These are phyloP conservation scores for Glonium stellatum DNA, from an alignment of 495 filamentous ascomycete species.

Conservation along the genomic window DNA sequence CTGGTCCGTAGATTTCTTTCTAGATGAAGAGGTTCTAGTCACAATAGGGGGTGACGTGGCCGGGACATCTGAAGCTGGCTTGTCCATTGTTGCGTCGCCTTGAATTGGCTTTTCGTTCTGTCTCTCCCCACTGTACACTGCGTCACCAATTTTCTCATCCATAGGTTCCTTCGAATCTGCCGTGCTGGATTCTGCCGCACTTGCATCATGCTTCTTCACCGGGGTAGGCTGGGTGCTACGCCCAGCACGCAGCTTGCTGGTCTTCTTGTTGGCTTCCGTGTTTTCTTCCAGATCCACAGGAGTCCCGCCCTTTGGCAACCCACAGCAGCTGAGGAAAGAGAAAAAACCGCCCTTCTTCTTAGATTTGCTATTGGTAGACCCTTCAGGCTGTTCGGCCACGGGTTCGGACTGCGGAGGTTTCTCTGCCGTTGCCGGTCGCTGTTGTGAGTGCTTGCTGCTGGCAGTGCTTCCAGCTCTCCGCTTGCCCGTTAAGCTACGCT, in stretches of 20 bases:
- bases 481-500: conserved; percentile 60
- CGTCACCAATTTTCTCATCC: conserved; percentile 46
- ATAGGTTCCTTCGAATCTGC: conserved; percentile 50
- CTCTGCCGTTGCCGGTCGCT: conserved; percentile 35
- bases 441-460: conserved; percentile 52
- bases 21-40: conserved; percentile 18
- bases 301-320: conserved; percentile 57
- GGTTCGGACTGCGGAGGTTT: conserved; percentile 32
- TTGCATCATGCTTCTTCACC: conserved; percentile 44
- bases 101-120: conserved; percentile 18
- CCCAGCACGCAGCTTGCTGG: conserved; percentile 47
- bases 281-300: conserved; percentile 54
- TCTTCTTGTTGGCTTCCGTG: conserved; percentile 60
- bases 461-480: conserved; percentile 62
- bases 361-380: conserved; percentile 41
- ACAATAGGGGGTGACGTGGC: conserved; percentile 17
- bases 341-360: conserved; percentile 59
- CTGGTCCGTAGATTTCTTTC: conserved; percentile 19
- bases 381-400: conserved; percentile 35
- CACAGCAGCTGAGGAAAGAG: conserved; percentile 74
- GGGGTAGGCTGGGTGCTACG: conserved; percentile 50
- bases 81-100: conserved; percentile 28
- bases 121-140: conserved; percentile 16
- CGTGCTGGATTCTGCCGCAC: conserved; percentile 47
- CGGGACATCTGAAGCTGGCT: conserved; percentile 13